Percentiles rank a stretch among this genome's conserved stretches.
Evolutionary conservation across 768 basidiomycete genomes (phyloP).

Genomic region (Steccherinum ochraceum): DNA sequence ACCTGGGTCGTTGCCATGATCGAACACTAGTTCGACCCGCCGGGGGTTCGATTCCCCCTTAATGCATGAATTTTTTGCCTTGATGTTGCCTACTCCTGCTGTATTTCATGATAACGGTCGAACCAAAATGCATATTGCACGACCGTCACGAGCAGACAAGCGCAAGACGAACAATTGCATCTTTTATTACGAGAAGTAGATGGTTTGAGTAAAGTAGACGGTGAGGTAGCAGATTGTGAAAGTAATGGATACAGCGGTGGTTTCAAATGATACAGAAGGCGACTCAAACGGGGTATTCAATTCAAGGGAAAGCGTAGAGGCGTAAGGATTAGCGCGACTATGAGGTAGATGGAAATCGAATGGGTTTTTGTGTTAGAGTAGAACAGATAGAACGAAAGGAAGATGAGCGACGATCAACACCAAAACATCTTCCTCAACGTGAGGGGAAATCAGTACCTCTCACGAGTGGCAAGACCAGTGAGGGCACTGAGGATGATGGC

Average conservation of each 20-base stretch:
- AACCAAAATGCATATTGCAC: too few species aligned
- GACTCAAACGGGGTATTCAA: not conserved
- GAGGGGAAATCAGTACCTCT: constrained; percentile 4
- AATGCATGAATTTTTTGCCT: constrained; percentile 55
- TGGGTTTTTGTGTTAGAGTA: not conserved
- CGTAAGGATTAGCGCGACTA: not conserved
- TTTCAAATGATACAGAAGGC: not conserved
- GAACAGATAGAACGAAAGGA: not conserved
- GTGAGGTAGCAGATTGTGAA: not conserved
- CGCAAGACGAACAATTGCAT: too few species aligned
- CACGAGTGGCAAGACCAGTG: constrained; percentile 17
- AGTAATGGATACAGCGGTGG: not conserved
- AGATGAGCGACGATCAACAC: not conserved
- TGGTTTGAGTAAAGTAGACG: not conserved
- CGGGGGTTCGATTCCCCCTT: constrained; percentile 86
- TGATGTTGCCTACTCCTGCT: too few species aligned
- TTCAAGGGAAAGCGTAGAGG: not conserved
- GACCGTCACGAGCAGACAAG: too few species aligned
- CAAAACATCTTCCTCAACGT: not conserved
- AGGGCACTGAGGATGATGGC: constrained; percentile 39
- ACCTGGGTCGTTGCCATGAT: not conserved
- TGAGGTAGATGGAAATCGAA: not conserved
- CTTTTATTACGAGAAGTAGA: too few species aligned
- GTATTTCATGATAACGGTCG: too few species aligned
- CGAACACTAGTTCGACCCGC: constrained; percentile 48